Percentiles rank a stretch among this genome's conserved stretches.
phyloP scores from a whole-genome alignment of 2,329 filamentous ascomycete species.

The Hymenoscyphus linearis region DNA sequence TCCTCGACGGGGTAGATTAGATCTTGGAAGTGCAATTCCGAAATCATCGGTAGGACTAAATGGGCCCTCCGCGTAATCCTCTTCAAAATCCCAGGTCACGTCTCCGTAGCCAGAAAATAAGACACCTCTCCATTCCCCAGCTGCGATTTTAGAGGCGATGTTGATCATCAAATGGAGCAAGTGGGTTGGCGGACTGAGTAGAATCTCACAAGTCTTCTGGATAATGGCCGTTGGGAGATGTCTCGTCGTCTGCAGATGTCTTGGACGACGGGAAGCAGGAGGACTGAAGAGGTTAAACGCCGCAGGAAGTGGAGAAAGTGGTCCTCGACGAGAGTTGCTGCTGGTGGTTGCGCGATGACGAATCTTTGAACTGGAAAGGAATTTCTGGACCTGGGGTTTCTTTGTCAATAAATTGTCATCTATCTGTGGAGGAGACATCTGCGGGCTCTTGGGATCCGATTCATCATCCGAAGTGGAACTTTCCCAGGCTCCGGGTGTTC shows the following conservation, averaged over 20 bases:
- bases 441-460: slow-evolving; percentile 11
- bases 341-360: slow-evolving; percentile 51
- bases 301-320: slow-evolving; percentile 62
- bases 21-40: slow-evolving; percentile 35
- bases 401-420: slow-evolving; percentile 40
- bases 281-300: slow-evolving; percentile 61
- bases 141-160: slow-evolving; percentile 71
- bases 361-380: slow-evolving; percentile 25
- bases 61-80: slow-evolving; percentile 40
- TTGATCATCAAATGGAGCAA: slow-evolving; percentile 74
- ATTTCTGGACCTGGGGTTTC: slow-evolving; percentile 37
- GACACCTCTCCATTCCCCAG: slow-evolving; percentile 57
- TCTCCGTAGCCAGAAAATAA: slow-evolving; percentile 48
- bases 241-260: slow-evolving; percentile 41
- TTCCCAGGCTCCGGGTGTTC: slow-evolving; percentile 24
- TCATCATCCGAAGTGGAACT: slow-evolving; percentile 8
- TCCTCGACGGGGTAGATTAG: slow-evolving; percentile 3
- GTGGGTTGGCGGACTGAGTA: slow-evolving; percentile 75
- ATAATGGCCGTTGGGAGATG: slow-evolving; percentile 61
- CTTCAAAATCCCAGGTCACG: slow-evolving; percentile 54
- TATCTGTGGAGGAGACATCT: slow-evolving; percentile 34
- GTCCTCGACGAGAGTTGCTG: slow-evolving; percentile 47
- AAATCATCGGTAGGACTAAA: slow-evolving; percentile 55
- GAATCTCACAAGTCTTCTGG: slow-evolving; percentile 69
- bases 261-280: slow-evolving; percentile 34